Conservation (phyloP, 1,139 yeast genomes). For the Blastobotrys illinoisensis region DNA sequence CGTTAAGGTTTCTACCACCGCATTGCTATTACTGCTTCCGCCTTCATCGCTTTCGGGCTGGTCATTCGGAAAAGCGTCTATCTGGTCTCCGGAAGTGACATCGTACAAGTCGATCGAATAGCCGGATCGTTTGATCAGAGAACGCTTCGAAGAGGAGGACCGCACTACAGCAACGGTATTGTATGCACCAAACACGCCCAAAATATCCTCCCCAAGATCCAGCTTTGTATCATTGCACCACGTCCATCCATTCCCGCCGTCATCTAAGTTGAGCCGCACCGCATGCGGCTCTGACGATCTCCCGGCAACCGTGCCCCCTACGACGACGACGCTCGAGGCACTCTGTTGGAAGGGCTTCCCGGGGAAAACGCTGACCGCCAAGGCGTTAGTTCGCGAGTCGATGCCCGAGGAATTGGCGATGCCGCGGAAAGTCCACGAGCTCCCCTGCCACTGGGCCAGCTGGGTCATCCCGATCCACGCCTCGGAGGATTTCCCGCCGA, state of each 20-base stretch:
- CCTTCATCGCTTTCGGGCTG: background rate
- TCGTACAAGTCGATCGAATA: background rate
- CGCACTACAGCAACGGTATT: background rate
- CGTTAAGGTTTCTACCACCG: background rate
- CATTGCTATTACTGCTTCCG: no score
- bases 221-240: conserved; percentile 34
- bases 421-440: conserved; percentile 51
- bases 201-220: background rate
- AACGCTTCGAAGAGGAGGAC: background rate
- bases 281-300: conserved; percentile 40
- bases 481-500: conserved; percentile 50
- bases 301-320: conserved; percentile 40
- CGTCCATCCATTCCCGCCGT: conserved; percentile 24
- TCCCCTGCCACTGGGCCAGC: conserved; percentile 54
- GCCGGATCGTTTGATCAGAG: no score
- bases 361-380: conserved; percentile 39
- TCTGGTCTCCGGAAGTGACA: background rate
- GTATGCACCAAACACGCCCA: background rate
- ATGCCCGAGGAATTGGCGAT: conserved; percentile 32
- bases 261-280: conserved; percentile 34
- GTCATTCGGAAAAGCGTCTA: background rate
- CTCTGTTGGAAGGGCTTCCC: conserved; percentile 7
- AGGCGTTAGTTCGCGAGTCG: conserved; percentile 44
- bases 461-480: conserved; percentile 62
- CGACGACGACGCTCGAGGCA: conserved; percentile 25